Evolutionary conservation across 2,329 filamentous ascomycete genomes (phyloP).

Genomic region (Ophiocordyceps camponoti-leonardi): DNA sequence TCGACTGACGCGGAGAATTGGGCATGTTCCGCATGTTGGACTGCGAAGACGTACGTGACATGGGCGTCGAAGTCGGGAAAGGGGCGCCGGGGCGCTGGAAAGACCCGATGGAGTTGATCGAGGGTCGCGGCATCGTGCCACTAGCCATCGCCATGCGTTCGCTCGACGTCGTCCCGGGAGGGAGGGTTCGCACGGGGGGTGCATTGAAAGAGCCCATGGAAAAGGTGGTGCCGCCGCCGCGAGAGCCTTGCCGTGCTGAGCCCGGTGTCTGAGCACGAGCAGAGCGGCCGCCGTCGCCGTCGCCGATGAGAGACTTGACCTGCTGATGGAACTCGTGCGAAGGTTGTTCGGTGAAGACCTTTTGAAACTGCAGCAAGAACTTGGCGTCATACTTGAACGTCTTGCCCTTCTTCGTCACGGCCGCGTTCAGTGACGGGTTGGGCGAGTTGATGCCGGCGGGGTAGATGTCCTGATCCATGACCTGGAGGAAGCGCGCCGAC

Average conservation of each 20-base stretch:
- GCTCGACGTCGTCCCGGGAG: slow-evolving; percentile 60
- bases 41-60: slow-evolving; percentile 49
- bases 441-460: slow-evolving; percentile 72
- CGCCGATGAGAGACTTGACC: slow-evolving; percentile 74
- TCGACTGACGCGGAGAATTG: slow-evolving; percentile 53
- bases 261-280: slow-evolving; percentile 38
- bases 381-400: slow-evolving; percentile 89
- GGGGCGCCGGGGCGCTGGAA: slow-evolving; percentile 31
- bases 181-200: slow-evolving; percentile 37
- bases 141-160: slow-evolving; percentile 55
- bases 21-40: slow-evolving; percentile 45
- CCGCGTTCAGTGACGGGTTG: slow-evolving; percentile 76
- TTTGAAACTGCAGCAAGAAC: slow-evolving; percentile 92
- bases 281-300: slow-evolving; percentile 43
- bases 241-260: slow-evolving; percentile 31
- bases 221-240: slow-evolving; percentile 30
- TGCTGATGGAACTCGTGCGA: slow-evolving; percentile 85
- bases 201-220: slow-evolving; percentile 57
- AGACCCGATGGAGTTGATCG: slow-evolving; percentile 22
- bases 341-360: slow-evolving; percentile 91
- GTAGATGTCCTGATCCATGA: slow-evolving; percentile 65
- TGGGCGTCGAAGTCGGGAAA: slow-evolving; percentile 43
- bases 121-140: slow-evolving; percentile 28
- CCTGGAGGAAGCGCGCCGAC: slow-evolving; percentile 72
- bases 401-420: slow-evolving; percentile 61